These are phyloP conservation scores for Gaillardinia entomophila DNA, from an alignment of 805 yeast genomes.

Conservation along the genomic window DNA sequence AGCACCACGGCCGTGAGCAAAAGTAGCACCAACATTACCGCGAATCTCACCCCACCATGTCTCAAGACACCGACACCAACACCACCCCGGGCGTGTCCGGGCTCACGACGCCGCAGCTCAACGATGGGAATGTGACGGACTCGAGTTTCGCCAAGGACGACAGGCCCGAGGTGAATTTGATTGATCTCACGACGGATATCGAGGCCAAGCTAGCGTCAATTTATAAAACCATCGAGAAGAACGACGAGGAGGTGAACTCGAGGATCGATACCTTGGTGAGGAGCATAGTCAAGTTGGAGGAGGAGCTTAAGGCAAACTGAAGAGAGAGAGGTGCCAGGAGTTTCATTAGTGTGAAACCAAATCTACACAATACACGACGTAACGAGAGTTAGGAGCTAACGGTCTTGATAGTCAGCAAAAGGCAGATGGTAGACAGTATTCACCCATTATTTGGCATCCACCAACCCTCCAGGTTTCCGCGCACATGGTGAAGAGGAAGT, in stretches of 20 bases:
- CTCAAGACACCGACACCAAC: not conserved
- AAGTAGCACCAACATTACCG: no score
- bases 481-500: constrained; percentile 22
- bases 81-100: constrained; percentile 12
- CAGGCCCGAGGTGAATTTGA: constrained; percentile 5
- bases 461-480: no score
- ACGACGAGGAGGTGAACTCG: constrained; percentile 22
- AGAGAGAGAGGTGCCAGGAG: no score
- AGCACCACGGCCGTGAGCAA: no score
- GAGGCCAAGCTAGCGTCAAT: constrained; percentile 20
- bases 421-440: no score
- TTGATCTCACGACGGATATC: constrained; percentile 30
- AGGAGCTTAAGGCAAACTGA: no score
- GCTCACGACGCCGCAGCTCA: constrained; percentile 29
- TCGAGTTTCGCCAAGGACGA: not conserved
- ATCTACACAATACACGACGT: no score
- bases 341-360: no score
- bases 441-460: no score
- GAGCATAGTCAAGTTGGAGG: constrained; percentile 11
- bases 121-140: constrained; percentile 17
- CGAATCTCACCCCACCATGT: no score
- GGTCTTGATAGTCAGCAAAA: no score
- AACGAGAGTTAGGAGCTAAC: no score
- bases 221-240: constrained; percentile 14
- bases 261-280: constrained; percentile 19